A percentile compares a stretch with the other conserved stretches of the same genome.
Conservation (phyloP, 2,329 filamentous ascomycete genomes). For the Penicillium sp. region DNA sequence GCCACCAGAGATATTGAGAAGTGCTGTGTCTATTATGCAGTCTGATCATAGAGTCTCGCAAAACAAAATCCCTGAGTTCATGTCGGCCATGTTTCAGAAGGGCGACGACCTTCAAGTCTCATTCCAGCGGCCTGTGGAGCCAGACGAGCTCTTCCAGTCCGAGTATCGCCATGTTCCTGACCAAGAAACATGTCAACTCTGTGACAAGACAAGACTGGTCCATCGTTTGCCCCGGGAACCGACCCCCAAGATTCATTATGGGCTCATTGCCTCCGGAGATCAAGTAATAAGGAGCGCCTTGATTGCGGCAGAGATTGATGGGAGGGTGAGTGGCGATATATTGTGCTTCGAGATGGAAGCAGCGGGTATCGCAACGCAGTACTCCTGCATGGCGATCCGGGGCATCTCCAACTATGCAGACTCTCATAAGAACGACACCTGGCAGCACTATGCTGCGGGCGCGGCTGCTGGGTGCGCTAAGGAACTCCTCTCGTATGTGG, state of each 20-base stretch:
- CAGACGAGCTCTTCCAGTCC: too few relatives aligned
- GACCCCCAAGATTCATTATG: conserved; percentile 20
- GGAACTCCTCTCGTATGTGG: conserved; percentile 3
- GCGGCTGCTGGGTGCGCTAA: conserved; percentile 32
- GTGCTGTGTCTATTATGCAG: neutral
- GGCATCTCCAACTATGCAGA: conserved; percentile 47
- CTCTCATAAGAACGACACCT: conserved; percentile 40
- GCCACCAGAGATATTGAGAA: neutral
- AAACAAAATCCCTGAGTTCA: too few relatives aligned
- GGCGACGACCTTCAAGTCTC: too few relatives aligned
- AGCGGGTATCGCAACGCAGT: conserved; percentile 2
- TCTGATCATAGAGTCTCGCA: too few relatives aligned
- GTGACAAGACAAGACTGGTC: neutral
- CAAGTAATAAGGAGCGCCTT: conserved; percentile 18
- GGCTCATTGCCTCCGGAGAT: conserved; percentile 27
- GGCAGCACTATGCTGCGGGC: conserved; percentile 38
- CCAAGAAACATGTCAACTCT: neutral
- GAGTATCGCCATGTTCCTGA: too few relatives aligned
- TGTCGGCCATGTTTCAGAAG: too few relatives aligned
- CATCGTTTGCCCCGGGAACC: neutral
- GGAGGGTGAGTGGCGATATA: neutral
- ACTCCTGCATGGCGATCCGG: conserved; percentile 43
- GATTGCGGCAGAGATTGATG: neutral
- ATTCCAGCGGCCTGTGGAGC: too few relatives aligned
- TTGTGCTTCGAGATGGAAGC: conserved; percentile 37